phyloP scores from a whole-genome alignment of 164 flowering plant species.

The Platanus orientalis region DNA sequence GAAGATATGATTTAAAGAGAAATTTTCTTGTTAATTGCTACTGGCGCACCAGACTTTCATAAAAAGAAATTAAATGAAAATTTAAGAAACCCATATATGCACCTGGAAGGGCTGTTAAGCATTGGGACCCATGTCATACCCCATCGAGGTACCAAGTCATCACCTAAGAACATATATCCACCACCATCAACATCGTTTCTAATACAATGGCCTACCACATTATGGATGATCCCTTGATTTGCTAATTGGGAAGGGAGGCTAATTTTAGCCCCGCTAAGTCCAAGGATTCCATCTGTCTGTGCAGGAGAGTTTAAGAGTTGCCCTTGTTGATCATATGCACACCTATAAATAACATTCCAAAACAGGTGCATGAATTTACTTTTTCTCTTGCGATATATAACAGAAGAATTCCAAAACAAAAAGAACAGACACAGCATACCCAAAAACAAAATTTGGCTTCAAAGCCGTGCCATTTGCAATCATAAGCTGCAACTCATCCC shows the following conservation, averaged over 20 bases:
- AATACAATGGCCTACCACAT: conserved; percentile 76
- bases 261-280: conserved; percentile 59
- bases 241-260: conserved; percentile 78
- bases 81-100: conserved; percentile 24
- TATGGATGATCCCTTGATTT: conserved; percentile 49
- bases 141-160: conserved; percentile 51
- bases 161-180: conserved; percentile 76
- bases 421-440: conserved; percentile 32
- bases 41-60: background rate
- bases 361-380: conserved; percentile 2
- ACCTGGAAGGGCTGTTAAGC: conserved; percentile 49
- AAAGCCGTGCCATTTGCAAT: conserved; percentile 46
- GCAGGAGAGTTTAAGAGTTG: conserved; percentile 49
- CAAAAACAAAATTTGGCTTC: conserved; percentile 47
- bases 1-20: too few species aligned
- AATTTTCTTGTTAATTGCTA: background rate
- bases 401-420: background rate
- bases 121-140: conserved; percentile 81
- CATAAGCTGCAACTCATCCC: conserved; percentile 51
- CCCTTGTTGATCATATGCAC: conserved; percentile 89
- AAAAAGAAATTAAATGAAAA: background rate
- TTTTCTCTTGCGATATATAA: background rate
- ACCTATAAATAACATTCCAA: conserved; percentile 32
- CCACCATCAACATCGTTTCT: conserved; percentile 30
- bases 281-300: conserved; percentile 77